Percentiles rank a stretch among this genome's conserved stretches.
These are phyloP conservation scores for Ambrosia trifida DNA, from an alignment of 129 eudicot species.

Conservation along the genomic window DNA sequence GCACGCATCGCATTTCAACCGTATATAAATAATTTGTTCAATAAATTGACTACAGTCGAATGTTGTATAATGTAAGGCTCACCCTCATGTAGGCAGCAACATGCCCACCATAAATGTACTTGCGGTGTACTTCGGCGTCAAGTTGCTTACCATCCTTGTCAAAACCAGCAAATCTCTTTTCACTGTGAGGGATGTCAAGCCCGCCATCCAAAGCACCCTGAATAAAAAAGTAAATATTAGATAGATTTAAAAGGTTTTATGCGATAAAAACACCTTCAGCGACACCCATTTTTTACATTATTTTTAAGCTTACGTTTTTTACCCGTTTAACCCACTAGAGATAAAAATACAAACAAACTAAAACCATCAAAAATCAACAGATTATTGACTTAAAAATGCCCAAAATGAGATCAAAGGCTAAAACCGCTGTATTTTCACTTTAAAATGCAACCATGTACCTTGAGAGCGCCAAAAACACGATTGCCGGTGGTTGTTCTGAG, in stretches of 20 bases:
- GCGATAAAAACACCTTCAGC: too few relatives aligned
- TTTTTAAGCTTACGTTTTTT: too few relatives aligned
- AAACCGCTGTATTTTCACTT: background rate
- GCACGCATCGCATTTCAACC: constrained; percentile 3
- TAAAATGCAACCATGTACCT: constrained; percentile 32
- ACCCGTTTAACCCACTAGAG: background rate
- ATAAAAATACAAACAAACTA: background rate
- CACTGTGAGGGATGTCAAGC: constrained; percentile 61
- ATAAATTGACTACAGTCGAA: background rate
- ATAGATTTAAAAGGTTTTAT: background rate
- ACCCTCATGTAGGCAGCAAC: constrained; percentile 64
- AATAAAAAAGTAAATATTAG: background rate
- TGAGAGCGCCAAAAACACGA: constrained; percentile 65
- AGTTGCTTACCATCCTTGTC: constrained; percentile 53
- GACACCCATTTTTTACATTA: background rate
- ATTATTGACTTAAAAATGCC: background rate
- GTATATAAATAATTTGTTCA: background rate
- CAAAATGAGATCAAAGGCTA: background rate
- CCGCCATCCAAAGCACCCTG: constrained; percentile 68
- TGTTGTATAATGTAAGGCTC: background rate
- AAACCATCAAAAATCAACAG: background rate
- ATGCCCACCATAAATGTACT: constrained; percentile 62
- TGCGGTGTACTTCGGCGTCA: constrained; percentile 58
- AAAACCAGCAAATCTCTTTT: constrained; percentile 58
- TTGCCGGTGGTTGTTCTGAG: constrained; percentile 59